Percentiles rank a stretch among this genome's conserved stretches.
These are phyloP conservation scores for Aspergillus ustus DNA, from an alignment of 2,329 filamentous ascomycete species.

Conservation along the genomic window DNA sequence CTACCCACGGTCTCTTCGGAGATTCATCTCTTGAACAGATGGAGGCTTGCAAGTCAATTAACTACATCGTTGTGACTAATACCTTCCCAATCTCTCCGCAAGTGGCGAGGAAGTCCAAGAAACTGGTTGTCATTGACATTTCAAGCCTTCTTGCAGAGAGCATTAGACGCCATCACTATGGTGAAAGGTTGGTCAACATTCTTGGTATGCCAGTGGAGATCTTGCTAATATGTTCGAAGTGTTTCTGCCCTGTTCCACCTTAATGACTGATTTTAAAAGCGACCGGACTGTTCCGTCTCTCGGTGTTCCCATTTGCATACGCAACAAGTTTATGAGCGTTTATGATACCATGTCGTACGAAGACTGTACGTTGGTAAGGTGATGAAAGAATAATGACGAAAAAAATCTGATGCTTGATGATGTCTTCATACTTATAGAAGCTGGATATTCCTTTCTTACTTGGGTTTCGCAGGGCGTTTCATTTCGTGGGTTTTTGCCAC, in stretches of 20 bases:
- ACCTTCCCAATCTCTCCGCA: slow-evolving; percentile 88
- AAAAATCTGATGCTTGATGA: slow-evolving; percentile 27
- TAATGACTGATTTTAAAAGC: slow-evolving; percentile 51
- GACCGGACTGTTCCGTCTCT: slow-evolving; percentile 1
- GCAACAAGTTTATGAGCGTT: slow-evolving; percentile 11
- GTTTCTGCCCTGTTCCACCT: slow-evolving; percentile 65
- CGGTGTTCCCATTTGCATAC: slow-evolving; percentile 13
- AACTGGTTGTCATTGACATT: slow-evolving; percentile 87
- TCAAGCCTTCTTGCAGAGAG: slow-evolving; percentile 88
- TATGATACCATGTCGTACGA: slow-evolving; percentile 12
- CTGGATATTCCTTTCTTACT: slow-evolving; percentile 14
- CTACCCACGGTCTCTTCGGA: slow-evolving; percentile 93
- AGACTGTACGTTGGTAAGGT: slow-evolving; percentile 24
- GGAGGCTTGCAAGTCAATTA: slow-evolving; percentile 89
- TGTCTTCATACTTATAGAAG: slow-evolving; percentile 20
- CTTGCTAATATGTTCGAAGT: slow-evolving; percentile 37
- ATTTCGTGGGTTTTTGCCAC: slow-evolving; percentile 5
- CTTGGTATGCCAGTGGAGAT: slow-evolving; percentile 16
- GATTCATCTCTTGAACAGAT: slow-evolving; percentile 87
- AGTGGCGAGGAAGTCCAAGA: slow-evolving; percentile 71
- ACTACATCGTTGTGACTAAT: slow-evolving; percentile 93
- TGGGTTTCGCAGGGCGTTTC: slow-evolving; percentile 12
- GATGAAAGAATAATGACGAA: slow-evolving; percentile 30
- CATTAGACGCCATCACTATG: slow-evolving; percentile 94
- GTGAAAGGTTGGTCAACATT: slow-evolving; percentile 74